These are phyloP conservation scores for Calonectria hawksworthii DNA, from an alignment of 2,329 filamentous ascomycete genomes.

Conservation along the genomic window DNA sequence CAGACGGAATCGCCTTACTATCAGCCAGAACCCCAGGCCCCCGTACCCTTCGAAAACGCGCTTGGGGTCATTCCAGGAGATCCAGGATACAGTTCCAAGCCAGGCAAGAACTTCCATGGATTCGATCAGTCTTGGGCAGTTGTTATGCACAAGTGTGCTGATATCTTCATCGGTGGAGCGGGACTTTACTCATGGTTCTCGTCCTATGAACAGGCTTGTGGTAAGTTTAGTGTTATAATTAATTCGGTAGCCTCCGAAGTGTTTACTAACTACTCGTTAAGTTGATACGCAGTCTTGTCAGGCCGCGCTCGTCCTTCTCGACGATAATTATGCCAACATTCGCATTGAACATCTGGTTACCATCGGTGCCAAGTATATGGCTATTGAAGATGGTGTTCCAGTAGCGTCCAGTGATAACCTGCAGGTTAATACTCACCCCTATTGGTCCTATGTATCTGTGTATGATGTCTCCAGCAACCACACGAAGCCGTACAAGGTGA, in stretches of 20 bases:
- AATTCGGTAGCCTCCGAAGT: too few relatives aligned
- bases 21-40: not conserved
- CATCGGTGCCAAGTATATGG: constrained; percentile 49
- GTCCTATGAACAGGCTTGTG: constrained; percentile 43
- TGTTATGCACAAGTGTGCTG: constrained; percentile 34
- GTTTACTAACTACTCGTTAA: not conserved
- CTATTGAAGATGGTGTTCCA: constrained; percentile 41
- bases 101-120: constrained; percentile 1
- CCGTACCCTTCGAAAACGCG: not conserved
- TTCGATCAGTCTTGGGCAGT: constrained; percentile 45
- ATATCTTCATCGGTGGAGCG: constrained; percentile 43
- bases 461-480: constrained; percentile 34
- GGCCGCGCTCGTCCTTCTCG: constrained; percentile 36
- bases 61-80: not conserved
- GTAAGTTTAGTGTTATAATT: not conserved
- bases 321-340: constrained; percentile 40
- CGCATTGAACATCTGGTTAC: constrained; percentile 46
- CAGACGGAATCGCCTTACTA: not conserved
- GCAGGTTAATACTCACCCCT: constrained; percentile 45
- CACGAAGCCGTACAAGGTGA: not conserved
- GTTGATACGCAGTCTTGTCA: constrained; percentile 39
- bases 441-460: constrained; percentile 46
- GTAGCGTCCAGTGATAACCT: constrained; percentile 47
- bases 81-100: not conserved
- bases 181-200: constrained; percentile 49